phyloP scores from a whole-genome alignment of 768 basidiomycete species.

The Sporobolomyces roseus region DNA sequence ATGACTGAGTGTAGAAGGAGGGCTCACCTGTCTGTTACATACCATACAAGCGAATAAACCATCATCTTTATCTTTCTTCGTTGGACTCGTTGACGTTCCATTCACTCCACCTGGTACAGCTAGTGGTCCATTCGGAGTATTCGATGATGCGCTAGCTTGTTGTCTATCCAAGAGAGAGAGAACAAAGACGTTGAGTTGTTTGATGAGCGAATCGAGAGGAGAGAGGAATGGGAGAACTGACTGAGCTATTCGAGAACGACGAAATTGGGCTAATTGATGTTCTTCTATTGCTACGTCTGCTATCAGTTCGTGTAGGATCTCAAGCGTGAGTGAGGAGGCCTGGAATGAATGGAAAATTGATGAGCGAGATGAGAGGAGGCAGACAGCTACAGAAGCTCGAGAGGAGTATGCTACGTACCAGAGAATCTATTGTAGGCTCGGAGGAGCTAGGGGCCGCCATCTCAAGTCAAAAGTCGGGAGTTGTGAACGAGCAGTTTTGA shows the following conservation, averaged over 20 bases:
- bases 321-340: constrained; percentile 8
- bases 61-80: constrained; percentile 36
- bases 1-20: neutral
- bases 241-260: neutral
- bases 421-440: constrained; percentile 6
- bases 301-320: constrained; percentile 29
- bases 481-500: neutral
- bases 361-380: neutral
- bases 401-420: too few relatives aligned
- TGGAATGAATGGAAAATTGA: neutral
- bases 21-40: constrained; percentile 7
- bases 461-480: neutral
- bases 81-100: constrained; percentile 23
- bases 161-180: neutral
- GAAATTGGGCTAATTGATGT: constrained; percentile 6
- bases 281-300: constrained; percentile 31
- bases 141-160: neutral
- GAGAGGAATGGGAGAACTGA: neutral
- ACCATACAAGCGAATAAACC: constrained; percentile 31
- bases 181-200: neutral
- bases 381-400: neutral
- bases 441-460: neutral
- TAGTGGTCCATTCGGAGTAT: too few relatives aligned
- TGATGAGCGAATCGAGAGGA: neutral
- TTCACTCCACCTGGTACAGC: too few relatives aligned